These are phyloP conservation scores for Oxytropis ochrocephala DNA, from an alignment of 306 rosid species.

Conservation along the genomic window DNA sequence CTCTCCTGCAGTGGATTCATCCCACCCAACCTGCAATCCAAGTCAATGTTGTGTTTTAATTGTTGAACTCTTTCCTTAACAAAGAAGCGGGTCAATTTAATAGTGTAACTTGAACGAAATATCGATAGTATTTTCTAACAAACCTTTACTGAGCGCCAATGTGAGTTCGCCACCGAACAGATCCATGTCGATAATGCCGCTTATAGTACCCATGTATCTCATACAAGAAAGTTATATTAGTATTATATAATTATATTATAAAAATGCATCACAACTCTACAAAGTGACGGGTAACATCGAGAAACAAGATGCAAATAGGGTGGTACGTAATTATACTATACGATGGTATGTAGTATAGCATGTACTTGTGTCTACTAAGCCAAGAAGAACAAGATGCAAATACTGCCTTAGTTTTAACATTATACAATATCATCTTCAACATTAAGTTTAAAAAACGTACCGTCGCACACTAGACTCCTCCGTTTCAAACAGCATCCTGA, in stretches of 20 bases:
- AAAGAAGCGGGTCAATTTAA: background rate
- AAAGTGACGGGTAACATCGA: background rate
- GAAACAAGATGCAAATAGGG: no score
- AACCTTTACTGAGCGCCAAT: conserved; percentile 99
- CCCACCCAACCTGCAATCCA: conserved; percentile 94
- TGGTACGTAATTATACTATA: no score
- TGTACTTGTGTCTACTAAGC: no score
- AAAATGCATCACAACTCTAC: background rate
- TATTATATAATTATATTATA: background rate
- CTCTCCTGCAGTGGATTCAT: conserved; percentile 97
- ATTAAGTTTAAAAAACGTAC: conserved; percentile 33
- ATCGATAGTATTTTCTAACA: conserved; percentile 12
- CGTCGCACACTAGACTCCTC: conserved; percentile 98
- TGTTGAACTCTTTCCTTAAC: background rate
- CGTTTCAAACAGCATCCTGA: conserved; percentile 96
- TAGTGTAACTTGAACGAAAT: background rate
- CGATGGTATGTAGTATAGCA: no score
- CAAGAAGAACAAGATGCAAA: no score
- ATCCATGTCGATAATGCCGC: conserved; percentile 87
- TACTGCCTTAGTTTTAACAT: no score
- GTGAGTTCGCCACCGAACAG: conserved; percentile 75
- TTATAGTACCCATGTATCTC: conserved; percentile 92
- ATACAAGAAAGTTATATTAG: background rate
- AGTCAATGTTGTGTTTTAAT: background rate
- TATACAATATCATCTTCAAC: background rate